Evolutionary conservation across 75 land plant genomes (phyloP).

Genomic region (Azolla pinnata): DNA sequence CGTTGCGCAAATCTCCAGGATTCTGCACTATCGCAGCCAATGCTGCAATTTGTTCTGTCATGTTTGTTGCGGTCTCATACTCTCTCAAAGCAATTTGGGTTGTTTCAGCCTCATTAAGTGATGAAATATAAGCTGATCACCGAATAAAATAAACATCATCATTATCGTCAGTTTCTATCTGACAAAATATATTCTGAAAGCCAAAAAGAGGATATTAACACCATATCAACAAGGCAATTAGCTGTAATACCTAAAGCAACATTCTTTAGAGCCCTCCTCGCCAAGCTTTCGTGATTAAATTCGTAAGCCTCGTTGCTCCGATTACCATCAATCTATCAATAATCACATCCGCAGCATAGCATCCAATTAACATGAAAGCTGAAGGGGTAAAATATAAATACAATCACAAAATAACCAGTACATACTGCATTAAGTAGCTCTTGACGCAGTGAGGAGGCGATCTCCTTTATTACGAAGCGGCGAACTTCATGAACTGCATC

Average conservation of each 20-base stretch:
- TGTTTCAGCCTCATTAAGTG: conserved; percentile 54
- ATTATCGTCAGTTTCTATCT: too few species aligned
- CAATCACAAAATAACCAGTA: neutral
- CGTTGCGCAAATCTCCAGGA: conserved; percentile 57
- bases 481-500: conserved; percentile 94
- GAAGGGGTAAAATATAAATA: neutral
- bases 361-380: too few species aligned
- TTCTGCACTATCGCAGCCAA: conserved; percentile 71
- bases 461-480: conserved; percentile 56
- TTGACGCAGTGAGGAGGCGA: conserved; percentile 48
- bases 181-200: too few species aligned
- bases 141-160: too few species aligned
- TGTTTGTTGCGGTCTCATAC: conserved; percentile 69
- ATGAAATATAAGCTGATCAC: conserved; percentile 66
- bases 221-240: too few species aligned
- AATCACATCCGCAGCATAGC: too few species aligned
- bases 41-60: conserved; percentile 98
- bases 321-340: conserved; percentile 50
- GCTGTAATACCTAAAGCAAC: conserved; percentile 62
- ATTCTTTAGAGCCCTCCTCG: conserved; percentile 80
- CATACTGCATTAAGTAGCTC: conserved; percentile 51
- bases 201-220: too few species aligned
- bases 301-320: conserved; percentile 56
- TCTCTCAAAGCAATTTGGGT: conserved; percentile 61
- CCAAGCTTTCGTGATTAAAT: conserved; percentile 64